phyloP scores from a whole-genome alignment of 768 basidiomycete genomes.

The Phlebiopsis gigantea region DNA sequence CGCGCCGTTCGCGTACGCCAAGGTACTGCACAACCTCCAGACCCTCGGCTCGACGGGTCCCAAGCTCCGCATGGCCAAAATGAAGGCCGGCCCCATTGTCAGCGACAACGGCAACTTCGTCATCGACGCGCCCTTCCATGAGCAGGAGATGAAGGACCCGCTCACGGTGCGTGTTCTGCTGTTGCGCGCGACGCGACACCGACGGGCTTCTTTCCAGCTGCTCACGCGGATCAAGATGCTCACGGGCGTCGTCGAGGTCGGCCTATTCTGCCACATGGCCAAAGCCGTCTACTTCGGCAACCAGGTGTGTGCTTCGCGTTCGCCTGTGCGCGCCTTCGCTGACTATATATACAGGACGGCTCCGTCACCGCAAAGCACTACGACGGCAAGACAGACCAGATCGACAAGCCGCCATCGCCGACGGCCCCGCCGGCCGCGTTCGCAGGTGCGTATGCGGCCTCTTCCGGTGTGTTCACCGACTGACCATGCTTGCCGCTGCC shows the following conservation, averaged over 20 bases:
- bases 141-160: slow-evolving; percentile 63
- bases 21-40: slow-evolving; percentile 71
- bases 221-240: slow-evolving; percentile 83
- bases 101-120: slow-evolving; percentile 97
- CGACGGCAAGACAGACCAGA: slow-evolving; percentile 42
- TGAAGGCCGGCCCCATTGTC: slow-evolving; percentile 93
- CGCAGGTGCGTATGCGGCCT: not conserved
- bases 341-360: slow-evolving; percentile 46
- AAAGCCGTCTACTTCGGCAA: slow-evolving; percentile 97
- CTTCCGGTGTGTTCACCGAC: not conserved
- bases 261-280: slow-evolving; percentile 91
- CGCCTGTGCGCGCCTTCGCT: not conserved
- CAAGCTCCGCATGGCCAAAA: slow-evolving; percentile 87
- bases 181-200: not conserved
- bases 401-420: slow-evolving; percentile 12
- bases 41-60: slow-evolving; percentile 63
- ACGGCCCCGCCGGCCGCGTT: not conserved
- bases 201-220: slow-evolving; percentile 47
- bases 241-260: slow-evolving; percentile 98
- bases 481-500: not conserved
- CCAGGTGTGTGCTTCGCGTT: slow-evolving; percentile 44
- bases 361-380: slow-evolving; percentile 58
- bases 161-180: slow-evolving; percentile 35
- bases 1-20: slow-evolving; percentile 92
- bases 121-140: slow-evolving; percentile 90